A percentile compares a stretch with the other conserved stretches of the same genome.
These are phyloP conservation scores for Coniochaeta sp. DNA, from an alignment of 2,329 filamentous ascomycete genomes.

Conservation along the genomic window DNA sequence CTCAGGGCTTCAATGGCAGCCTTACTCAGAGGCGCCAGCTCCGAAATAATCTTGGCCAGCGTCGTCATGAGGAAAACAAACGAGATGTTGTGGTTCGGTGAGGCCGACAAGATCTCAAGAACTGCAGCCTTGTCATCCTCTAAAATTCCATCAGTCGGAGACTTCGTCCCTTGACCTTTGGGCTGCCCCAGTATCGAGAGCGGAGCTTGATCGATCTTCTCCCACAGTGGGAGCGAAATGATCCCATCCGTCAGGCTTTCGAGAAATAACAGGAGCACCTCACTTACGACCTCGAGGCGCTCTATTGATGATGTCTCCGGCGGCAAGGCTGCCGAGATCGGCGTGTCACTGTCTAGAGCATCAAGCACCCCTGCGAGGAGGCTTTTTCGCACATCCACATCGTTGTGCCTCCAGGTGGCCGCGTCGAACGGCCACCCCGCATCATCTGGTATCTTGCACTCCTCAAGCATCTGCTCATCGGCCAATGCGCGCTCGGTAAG, in stretches of 20 bases:
- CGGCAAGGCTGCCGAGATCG: conserved; percentile 55
- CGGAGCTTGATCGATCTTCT: conserved; percentile 51
- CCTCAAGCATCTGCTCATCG: conserved; percentile 55
- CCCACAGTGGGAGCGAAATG: conserved; percentile 64
- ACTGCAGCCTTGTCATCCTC: conserved; percentile 46
- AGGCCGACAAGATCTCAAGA: conserved; percentile 65
- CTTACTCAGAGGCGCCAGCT: conserved; percentile 35
- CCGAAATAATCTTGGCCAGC: conserved; percentile 47
- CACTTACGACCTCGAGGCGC: conserved; percentile 67
- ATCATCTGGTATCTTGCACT: conserved; percentile 42
- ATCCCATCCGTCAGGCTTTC: conserved; percentile 71
- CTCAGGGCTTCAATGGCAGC: conserved; percentile 27
- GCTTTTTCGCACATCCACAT: conserved; percentile 18
- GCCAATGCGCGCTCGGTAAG: conserved; percentile 50
- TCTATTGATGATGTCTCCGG: conserved; percentile 56
- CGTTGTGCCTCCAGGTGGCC: conserved; percentile 21
- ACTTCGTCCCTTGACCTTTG: conserved; percentile 34
- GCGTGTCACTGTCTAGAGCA: conserved; percentile 64
- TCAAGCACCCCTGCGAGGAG: conserved; percentile 41
- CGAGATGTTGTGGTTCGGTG: conserved; percentile 76
- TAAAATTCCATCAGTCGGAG: conserved; percentile 9
- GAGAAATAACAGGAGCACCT: conserved; percentile 69
- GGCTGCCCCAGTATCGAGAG: conserved; percentile 14
- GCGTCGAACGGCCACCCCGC: conserved; percentile 56
- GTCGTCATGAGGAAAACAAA: conserved; percentile 84